Evolutionary conservation across 495 filamentous ascomycete species (phyloP), one percentile per base, ranked within the genome.

Genomic region (Hypoxylon rickii): DNA sequence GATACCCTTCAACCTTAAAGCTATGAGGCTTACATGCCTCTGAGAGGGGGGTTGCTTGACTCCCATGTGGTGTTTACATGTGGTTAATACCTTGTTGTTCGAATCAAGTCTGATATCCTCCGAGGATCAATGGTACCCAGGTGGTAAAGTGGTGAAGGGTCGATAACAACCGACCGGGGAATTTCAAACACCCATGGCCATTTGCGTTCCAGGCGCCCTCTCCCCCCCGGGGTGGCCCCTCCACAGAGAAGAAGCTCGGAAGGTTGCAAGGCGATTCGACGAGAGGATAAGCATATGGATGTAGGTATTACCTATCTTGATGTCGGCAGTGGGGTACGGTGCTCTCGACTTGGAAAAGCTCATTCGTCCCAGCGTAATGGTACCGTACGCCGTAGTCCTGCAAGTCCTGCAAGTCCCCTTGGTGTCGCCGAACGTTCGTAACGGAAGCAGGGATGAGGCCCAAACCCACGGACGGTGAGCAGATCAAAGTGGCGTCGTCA

Each of bases 281-380:
- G 31, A 33, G 41, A 55, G 22, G 36, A 51, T 36, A 50, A 16
- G 31, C 44, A 33, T n/a, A n/a, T n/a, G n/a, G n/a, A n/a, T n/a
- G n/a, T n/a, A n/a, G n/a, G n/a, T n/a, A n/a, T n/a, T n/a, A n/a
- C n/a, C 49, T 57, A 57, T 58, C 53, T 57, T 38, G 48, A 54
- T 17, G 48, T 58, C 53, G 44, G 48, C 17, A 42, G 59, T 63
- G 59, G 59, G 59, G 59, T 44, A 50, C 15, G 48, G 54, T 33
- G 44, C 52, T 63, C 53, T 31, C 57, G 44, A 63, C 59, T 57
- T 53, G 52, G 52, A 57, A 63, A 40, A 50, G 49, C 39, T 54
- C 40, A 63, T 63, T 63, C 59, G 59, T 63, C 59, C 59, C 59
- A 40, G 53, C 38, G 43, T 63, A 58, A 51, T 63, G 59, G 59